Percentiles rank a stretch among this genome's conserved stretches.
These are phyloP conservation scores for Mycothermus thermophilus DNA, from an alignment of 495 filamentous ascomycete genomes.

Conservation along the genomic window DNA sequence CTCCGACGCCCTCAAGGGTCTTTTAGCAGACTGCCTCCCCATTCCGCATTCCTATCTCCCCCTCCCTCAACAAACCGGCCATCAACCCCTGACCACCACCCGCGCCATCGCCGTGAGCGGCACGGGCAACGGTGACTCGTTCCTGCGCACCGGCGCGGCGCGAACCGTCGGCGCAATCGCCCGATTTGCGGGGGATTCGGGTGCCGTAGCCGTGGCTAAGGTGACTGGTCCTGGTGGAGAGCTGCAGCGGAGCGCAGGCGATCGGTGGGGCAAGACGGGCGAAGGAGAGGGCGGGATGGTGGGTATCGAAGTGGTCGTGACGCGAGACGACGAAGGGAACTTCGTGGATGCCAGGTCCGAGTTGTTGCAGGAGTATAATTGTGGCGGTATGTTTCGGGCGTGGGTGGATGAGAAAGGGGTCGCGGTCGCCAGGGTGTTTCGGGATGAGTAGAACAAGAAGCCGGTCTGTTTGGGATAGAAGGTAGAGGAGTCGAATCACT, in stretches of 20 bases:
- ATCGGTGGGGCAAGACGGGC: constrained; percentile 59
- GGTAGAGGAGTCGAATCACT: too few relatives aligned
- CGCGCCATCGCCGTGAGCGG: constrained; percentile 62
- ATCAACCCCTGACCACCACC: constrained; percentile 25
- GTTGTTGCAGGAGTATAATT: constrained; percentile 70
- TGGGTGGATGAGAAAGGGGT: constrained; percentile 54
- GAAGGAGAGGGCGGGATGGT: constrained; percentile 84
- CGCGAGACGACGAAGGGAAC: constrained; percentile 23
- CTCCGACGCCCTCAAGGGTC: constrained; percentile 21
- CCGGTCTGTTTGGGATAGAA: too few relatives aligned
- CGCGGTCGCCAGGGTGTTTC: constrained; percentile 50
- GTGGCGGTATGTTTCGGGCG: constrained; percentile 78
- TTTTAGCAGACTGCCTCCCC: constrained; percentile 42
- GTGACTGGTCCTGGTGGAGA: constrained; percentile 61
- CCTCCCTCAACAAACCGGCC: too few relatives aligned
- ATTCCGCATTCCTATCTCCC: constrained; percentile 27
- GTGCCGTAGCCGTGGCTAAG: constrained; percentile 38
- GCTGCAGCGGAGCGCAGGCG: constrained; percentile 59
- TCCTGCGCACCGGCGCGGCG: constrained; percentile 58
- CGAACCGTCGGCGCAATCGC: constrained; percentile 60
- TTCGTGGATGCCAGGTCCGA: constrained; percentile 28
- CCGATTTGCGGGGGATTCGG: constrained; percentile 39
- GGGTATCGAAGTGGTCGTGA: constrained; percentile 55
- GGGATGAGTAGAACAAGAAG: too few relatives aligned
- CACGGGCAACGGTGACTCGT: constrained; percentile 84